These are phyloP conservation scores for Phytophthora fragariaefolia DNA, from an alignment of 352 stramenopile genomes.

Conservation along the genomic window DNA sequence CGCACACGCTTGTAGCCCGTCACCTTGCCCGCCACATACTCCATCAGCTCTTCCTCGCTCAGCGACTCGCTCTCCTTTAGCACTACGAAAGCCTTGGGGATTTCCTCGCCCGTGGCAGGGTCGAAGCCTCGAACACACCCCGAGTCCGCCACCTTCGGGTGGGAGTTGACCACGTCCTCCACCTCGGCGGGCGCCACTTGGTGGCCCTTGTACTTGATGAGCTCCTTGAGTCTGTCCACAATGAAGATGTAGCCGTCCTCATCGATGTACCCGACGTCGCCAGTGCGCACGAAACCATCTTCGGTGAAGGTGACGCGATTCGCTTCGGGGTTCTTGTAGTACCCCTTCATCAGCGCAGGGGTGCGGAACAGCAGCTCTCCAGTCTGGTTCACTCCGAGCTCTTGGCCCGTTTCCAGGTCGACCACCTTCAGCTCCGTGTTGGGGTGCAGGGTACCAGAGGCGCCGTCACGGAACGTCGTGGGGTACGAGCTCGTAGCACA, in stretches of 20 bases:
- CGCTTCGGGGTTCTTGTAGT: constrained; percentile 89
- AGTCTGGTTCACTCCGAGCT: constrained; percentile 40
- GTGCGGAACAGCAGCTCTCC: constrained; percentile 90
- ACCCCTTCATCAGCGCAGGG: constrained; percentile 94
- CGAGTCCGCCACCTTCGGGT: constrained; percentile 57
- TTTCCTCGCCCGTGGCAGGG: constrained; percentile 74
- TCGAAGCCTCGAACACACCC: constrained; percentile 62
- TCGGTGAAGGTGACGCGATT: constrained; percentile 77
- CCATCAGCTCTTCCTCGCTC: constrained; percentile 74
- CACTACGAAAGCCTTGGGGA: constrained; percentile 93
- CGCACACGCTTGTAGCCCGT: constrained; percentile 90
- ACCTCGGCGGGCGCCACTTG: constrained; percentile 93
- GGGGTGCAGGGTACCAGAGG: constrained; percentile 54
- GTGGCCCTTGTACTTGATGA: constrained; percentile 96
- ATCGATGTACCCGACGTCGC: constrained; percentile 92
- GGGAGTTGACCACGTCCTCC: constrained; percentile 89
- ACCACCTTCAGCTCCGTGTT: constrained; percentile 62
- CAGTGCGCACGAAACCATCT: constrained; percentile 89
- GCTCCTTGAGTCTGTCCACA: constrained; percentile 93
- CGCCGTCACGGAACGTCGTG: constrained; percentile 29
- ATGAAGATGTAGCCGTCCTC: constrained; percentile 94
- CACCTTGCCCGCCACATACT: constrained; percentile 85
- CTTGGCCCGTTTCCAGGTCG: constrained; percentile 48
- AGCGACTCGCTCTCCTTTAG: constrained; percentile 53
- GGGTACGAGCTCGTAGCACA: constrained; percentile 59